Evolutionary conservation across 768 basidiomycete genomes (phyloP), one percentile per base, ranked within the genome.

Genomic region (Tylopilus sp.): DNA sequence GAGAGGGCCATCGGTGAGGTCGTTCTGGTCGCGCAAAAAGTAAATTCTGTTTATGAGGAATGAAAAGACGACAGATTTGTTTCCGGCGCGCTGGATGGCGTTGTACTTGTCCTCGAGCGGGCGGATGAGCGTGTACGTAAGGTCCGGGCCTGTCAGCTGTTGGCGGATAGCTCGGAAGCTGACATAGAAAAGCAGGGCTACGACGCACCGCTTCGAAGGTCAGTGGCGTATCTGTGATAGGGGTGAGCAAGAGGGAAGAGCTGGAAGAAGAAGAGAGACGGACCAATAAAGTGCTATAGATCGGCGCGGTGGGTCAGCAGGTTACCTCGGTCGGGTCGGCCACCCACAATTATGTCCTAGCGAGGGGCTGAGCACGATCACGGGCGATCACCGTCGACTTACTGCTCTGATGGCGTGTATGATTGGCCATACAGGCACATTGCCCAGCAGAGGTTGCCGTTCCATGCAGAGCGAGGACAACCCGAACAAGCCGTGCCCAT

Each of bases 81-180:
- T 98, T 24, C 87, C 86, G 41, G 75, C 66, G 25, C 76, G 78
- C 64, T 91, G 88, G 45, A 93, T 72, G 11, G 77, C 76, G 28
- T 80, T 73, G 69, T 97, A 97, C 72, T 94, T 96, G 53, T 94
- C 89, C 43, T 86, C 82, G 29, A 98, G 77, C 1, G 95, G 95
- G 33, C 85, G 87, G 50, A 96, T 78, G 56, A 98, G 85, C 1
- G 91, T 88, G 66, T 97, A 97, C 2, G 89, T 92, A 31, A 94
- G 79, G 67, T 98, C 95, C 2, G 95, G 91, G 1, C 87, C 85
- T 1, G 79, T 80, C 41, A 97, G 75, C 86, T 95, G 69, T 16
- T 47, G 50, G 47, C 4, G 25, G 22, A 25, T 63, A n/a, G n/a
- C n/a, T n/a, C n/a, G n/a, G 17, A 72, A 61, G 36, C 41, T 2